Evolutionary conservation across 345 rosid genomes (phyloP), one percentile per base, ranked within the genome.

Genomic region (Linum lewisii): DNA sequence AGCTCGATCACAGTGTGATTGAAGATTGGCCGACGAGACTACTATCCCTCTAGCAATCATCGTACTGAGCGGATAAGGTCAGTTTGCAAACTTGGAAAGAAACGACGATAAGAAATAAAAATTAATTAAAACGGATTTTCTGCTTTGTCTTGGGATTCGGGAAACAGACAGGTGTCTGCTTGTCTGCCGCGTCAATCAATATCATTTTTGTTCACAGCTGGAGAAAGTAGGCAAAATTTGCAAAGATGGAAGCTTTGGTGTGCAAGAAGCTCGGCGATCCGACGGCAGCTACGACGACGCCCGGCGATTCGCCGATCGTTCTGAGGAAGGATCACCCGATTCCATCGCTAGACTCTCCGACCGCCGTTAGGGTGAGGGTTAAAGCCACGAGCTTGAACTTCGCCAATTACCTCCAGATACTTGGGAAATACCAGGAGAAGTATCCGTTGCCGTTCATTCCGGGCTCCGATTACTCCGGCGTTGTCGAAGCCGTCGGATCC

Each of bases 331-430:
- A 20, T 21, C 67, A 77, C 13, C 82, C 90, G 24, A 72, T 93
- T 63, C 99, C 97, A 32, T 58, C 82, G 24, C 60, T 89, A 62
- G 67, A 59, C 1, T 78, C 78, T 10, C 80, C 84, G 13, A 83
- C 82, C 0, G 72, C 85, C 0, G 94, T 89, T 58, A 81, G 96
- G 54, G 84, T 93, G 44, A 79, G 79, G 24, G 91, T 93, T 34
- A 83, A 66, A 58, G 99, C 99, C 10, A 87, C 97, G 52, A 93
- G 99, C 92, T 74, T 93, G 83, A 93, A 89, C 78, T 89, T 70
- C 72, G 95, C 95, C 44, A 89, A 93, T 71, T 93, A 87, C 79
- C 83, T 93, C 65, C 97, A 93, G 77, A 78, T 93, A 16, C 67
- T 81, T 54, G 97, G 99, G 24, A 85, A 87, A 55, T 89, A 87